Evolutionary conservation across 306 rosid species (phyloP), one percentile per base, ranked within the genome.

Genomic region (Vicia villosa): DNA sequence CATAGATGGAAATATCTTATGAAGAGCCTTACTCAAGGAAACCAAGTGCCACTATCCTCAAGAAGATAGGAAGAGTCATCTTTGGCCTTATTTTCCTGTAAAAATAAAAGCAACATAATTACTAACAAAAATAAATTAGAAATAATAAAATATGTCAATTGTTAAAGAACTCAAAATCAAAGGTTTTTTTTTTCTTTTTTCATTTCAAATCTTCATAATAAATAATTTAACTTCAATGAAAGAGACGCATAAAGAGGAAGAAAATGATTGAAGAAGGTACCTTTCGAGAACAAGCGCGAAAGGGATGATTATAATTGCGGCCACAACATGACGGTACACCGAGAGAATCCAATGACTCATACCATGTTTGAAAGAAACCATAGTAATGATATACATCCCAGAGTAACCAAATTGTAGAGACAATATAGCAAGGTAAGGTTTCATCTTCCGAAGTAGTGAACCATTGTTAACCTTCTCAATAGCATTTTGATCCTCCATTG

Each of bases 331-430:
- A 66, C 99, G 97, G 21, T 95, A 95, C 0, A 87, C 95, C 0
- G 99, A 88, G 43, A 95, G 90, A 5, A 95, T 80, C 77, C 85
- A 95, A 77, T 95, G 91, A 54, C 89, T 95, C 93, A 95, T 87
- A 32, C 99, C 99, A 68, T 91, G 90, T 45, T 91, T 95, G 66
- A 95, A 81, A 13, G 96, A 89, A 49, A 95, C 87, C 96, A 95
- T 82, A 22, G 96, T 89, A 26, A 95, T 74, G 13, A 95, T 82
- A 15, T 95, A 91, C 99, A 95, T 89, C 20, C 99, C 99, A 0
- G 99, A 75, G 50, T 91, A 95, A 0, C 99, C 99, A 68, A 95
- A 91, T 26, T 95, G 97, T 76, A 95, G 86, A 50, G 91, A 86
- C 45, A 95, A 50, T 71, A 95, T 91, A 16, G 95, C 97, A 79